Base-by-base conservation (phyloP, 2,329 filamentous ascomycete genomes). In the Phaeomoniella chlamydospora region DNA sequence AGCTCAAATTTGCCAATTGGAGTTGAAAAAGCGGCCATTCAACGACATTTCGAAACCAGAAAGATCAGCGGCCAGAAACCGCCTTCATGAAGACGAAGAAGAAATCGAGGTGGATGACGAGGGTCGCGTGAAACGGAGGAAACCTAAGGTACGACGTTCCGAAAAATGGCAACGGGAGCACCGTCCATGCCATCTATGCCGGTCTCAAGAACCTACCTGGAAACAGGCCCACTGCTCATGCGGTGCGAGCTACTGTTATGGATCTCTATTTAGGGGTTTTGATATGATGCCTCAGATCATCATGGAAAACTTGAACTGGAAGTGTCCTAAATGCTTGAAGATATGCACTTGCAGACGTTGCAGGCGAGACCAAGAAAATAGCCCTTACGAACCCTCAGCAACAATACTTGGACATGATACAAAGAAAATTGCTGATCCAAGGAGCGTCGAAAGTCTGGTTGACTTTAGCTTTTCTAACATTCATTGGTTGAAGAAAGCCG, bases 1-100 rank as follows among this genome's bases (percentile, higher is more conserved):
- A 5, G 88, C 88, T 4, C 80, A 94, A 48, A 77, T 96, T n/a
- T 96, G 87, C 53, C 88, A 94, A 54, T 82, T 92, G 45, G 84
- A 94, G 47, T 63, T 96, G 12, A 75, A 72, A 43, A 63, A 71
- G 36, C 72, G 90, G 19, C 87, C 88, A 0, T 94, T 79, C 68
- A 79, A 80, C 14, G 84, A 94, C 49, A 77, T 86, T 34, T 80
- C 73, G 5, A 80, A 81, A 44, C 69, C 72, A 3, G 57, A 54
- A 3, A 49, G 46, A 29, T 29, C 43, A 29, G 53, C 54, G 5
- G 55, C 56, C n/a, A 58, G 63, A 17, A n/a, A n/a, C 9, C 6
- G 22, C 9, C 9, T n/a, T 9, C n/a, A 26, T 26, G 56, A 64
- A 9, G 59, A 63, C 6, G 55, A 59, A 3, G 58, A 61, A 15